Base-by-base conservation (phyloP, 116 monocot genomes). In the Dioscorea cayenensis region DNA sequence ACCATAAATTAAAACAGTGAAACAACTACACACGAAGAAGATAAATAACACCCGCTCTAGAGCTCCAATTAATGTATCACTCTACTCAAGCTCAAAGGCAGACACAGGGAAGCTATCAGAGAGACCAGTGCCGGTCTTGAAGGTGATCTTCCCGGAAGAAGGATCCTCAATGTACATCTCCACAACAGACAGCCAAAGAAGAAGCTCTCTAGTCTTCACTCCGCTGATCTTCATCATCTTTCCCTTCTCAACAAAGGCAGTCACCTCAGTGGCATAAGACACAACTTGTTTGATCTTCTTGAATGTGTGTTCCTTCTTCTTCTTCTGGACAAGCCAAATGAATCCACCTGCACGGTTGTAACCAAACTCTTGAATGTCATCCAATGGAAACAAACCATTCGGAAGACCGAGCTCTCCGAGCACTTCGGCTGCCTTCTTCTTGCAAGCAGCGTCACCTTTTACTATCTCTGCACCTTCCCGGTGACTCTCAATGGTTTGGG, bases 161-260 rank as follows among this genome's bases (percentile, higher is more conserved):
- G 71, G 73, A 17, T 63, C 69, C 28, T 71, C 75, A 17, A 75
- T 58, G 23, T 75, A 75, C 48, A 75, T 64, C 75, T 75, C 80
- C 14, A 66, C 74, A 29, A 83, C 76, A 16, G 79, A 71, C 4
- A 83, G 75, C 79, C 83, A 83, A 23, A 79, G 17, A 35, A 83
- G 64, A 14, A 83, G 72, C 67, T 76, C 83, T 73, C 68, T 79
- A 0, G 73, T 70, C 79, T 79, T 84, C 38, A 84, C 84, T 10
- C 84, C 79, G 0, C 72, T 65, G 69, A 55, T 55, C 55, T 55
- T 55, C 55, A 18, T 55, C 55, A 55, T 55, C 55, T 55, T 55
- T 19, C 55, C 55, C n/a, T 55, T 55, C 55, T 55, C 55, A 8
- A 55, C 55, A n/a, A 19, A 55, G 11, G 55, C 55, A 79, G 73